Evolutionary conservation across 495 filamentous ascomycete species (phyloP), one percentile per base, ranked within the genome.

Genomic region (Neurospora sp.): DNA sequence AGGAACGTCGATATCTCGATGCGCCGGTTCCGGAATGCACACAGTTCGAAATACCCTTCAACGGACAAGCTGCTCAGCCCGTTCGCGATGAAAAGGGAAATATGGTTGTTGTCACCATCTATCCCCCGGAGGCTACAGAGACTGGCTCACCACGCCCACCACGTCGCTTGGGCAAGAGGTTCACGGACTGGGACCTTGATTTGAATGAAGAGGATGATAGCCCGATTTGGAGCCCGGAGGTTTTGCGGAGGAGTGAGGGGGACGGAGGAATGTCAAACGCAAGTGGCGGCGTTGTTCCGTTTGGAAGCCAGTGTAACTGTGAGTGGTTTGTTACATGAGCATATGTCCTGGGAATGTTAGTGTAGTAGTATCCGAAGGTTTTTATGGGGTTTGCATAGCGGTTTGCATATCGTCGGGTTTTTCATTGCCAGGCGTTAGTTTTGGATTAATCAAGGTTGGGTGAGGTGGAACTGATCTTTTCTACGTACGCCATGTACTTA

Each of bases 1-100:
- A 93, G 77, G 94, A 97, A 80, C 89, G 89, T 44, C 87, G 93
- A n/a, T 74, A 89, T 78, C 75, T 83, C 71, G 73, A 74, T 74
- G 71, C 81, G 75, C 65, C 76, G 69, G 65, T 71, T 5, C 71
- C 78, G 9, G 74, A 81, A 69, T 97, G 93, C 80, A 87, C 92
- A 68, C 89, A 94, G 76, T 90, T 92, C 83, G 83, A 89, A 75
- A 85, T 96, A 27, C 79, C 87, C 44, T 76, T 85, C 4, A 73
- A 77, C 3, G 76, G 74, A 5, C 65, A 76, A 59, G 70, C 74
- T 44, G 77, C 89, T 10, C 77, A 78, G 9, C 82, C 85, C 27
- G 77, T 87, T 18, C 9, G 72, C 3, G 81, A 83, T 69, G 72
- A 42, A 9, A 79, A 82, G 27, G 84, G 82, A 8, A 80, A 85